Evolutionary conservation across 2,329 filamentous ascomycete species (phyloP).

Genomic region (Alternaria dauci): DNA sequence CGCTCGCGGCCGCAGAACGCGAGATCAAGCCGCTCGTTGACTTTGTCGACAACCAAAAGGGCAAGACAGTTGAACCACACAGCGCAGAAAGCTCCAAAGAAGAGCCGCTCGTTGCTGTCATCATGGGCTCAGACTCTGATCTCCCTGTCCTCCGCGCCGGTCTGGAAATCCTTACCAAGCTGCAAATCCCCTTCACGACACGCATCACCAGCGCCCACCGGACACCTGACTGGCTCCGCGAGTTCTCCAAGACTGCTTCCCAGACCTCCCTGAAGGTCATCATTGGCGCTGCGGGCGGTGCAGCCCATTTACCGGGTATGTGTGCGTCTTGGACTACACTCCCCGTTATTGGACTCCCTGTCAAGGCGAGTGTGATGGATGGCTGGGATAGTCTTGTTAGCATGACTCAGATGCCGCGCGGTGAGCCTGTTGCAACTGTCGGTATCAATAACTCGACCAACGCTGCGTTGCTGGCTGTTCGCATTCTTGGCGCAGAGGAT

Average conservation of each 20-base stretch:
- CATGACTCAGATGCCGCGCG: slow-evolving; percentile 62
- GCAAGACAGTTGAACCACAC: slow-evolving; percentile 39
- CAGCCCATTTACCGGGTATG: slow-evolving; percentile 63
- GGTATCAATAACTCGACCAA: slow-evolving; percentile 59
- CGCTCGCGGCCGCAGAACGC: slow-evolving; percentile 72
- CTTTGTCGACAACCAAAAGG: slow-evolving; percentile 65
- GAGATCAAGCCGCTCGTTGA: slow-evolving; percentile 75
- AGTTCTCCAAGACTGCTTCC: slow-evolving; percentile 54
- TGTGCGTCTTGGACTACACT: slow-evolving; percentile 59
- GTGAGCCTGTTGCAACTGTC: slow-evolving; percentile 54
- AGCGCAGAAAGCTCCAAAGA: slow-evolving; percentile 17
- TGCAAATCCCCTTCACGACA: slow-evolving; percentile 74
- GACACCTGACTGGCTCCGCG: slow-evolving; percentile 58
- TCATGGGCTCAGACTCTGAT: slow-evolving; percentile 86
- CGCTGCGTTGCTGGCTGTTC: slow-evolving; percentile 57
- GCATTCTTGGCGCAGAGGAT: slow-evolving; percentile 59
- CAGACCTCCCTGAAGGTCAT: slow-evolving; percentile 54
- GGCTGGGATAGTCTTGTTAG: slow-evolving; percentile 60
- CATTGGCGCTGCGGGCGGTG: slow-evolving; percentile 60
- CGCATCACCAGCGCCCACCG: slow-evolving; percentile 78
- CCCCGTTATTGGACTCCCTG: slow-evolving; percentile 61
- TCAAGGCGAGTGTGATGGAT: slow-evolving; percentile 60
- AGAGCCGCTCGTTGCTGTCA: slow-evolving; percentile 73
- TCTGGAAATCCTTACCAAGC: slow-evolving; percentile 71
- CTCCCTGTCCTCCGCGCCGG: slow-evolving; percentile 72